Conservation (phyloP, 2,329 filamentous ascomycete species). For the Sclerotiophoma versabilis region DNA sequence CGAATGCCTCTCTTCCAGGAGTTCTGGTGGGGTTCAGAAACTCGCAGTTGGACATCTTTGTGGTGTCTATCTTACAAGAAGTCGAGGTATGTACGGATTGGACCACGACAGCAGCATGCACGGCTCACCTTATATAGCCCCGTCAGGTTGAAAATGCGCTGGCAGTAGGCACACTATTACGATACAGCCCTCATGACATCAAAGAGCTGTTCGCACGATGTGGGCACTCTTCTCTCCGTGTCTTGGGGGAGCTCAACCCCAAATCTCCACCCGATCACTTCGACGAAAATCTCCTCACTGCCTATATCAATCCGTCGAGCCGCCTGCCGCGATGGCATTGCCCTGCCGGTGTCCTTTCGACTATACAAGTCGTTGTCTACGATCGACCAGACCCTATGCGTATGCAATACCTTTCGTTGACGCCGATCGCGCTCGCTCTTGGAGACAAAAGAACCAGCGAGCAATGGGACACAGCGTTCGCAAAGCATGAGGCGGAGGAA, state of each 20-base stretch:
- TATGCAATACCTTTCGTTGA: constrained; percentile 96
- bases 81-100: constrained; percentile 71
- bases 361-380: constrained; percentile 88
- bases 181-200: constrained; percentile 80
- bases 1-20: constrained; percentile 74
- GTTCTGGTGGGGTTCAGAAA: constrained; percentile 97
- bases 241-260: constrained; percentile 82
- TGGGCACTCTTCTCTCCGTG: constrained; percentile 80
- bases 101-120: constrained; percentile 40
- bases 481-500: constrained; percentile 71
- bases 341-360: constrained; percentile 67
- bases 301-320: constrained; percentile 58
- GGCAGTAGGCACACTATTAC: constrained; percentile 80
- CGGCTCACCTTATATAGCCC: constrained; percentile 20
- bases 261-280: constrained; percentile 56
- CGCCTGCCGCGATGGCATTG: constrained; percentile 77
- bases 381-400: constrained; percentile 81
- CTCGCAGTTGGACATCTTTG: constrained; percentile 87
- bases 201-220: constrained; percentile 84
- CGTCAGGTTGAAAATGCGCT: constrained; percentile 82
- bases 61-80: constrained; percentile 87
- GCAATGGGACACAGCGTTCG: constrained; percentile 52
- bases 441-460: constrained; percentile 63
- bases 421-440: constrained; percentile 86
- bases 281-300: constrained; percentile 74